Base-by-base conservation (phyloP, 495 filamentous ascomycete species). In the Penicillium taxi region DNA sequence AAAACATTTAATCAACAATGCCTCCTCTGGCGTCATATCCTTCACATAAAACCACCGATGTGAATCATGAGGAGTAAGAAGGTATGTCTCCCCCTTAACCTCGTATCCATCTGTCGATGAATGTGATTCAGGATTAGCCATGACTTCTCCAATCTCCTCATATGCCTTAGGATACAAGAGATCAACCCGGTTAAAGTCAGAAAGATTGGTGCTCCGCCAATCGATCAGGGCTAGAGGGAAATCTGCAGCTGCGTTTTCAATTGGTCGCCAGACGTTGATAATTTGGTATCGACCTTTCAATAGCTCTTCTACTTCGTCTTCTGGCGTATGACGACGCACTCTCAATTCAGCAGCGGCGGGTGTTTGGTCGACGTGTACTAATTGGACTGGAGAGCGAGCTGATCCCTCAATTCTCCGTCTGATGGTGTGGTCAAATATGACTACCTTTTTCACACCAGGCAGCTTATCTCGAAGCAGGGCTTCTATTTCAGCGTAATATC, bases 391-490 rank as follows among this genome's bases (percentile, higher is more conserved):
- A 12, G 57, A 58, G 16, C 85, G 70, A 1, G 47, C 39, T 0
- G 81, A 72, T 29, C 56, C 43, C 0, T 75, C 65, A 4, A 35
- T 48, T 6, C 74, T 59, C 16, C 79, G 75, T 9, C 87, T 81
- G 66, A 94, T 75, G n/a, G 85, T 91, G 66, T 94, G 84, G 73
- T 94, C 86, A 70, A 94, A 94, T 50, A 94, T 63, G 37, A 82
- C 55, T 29, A 94, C 69, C 2, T 72, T 60, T 27, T 73, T 67
- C 13, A 72, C 70, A 28, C 79, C 84, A 1, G 77, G 74, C 24
- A 88, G 67, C 34, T 74, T 54, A 23, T 71, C 50, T 1, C 81
- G 65, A 0, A 94, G 58, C 27, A 93, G 63, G 5, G 63, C 41
- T 58, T 83, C 77, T 18, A 90, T 72, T 53, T 91, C 84, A 0